Evolutionary conservation across 768 basidiomycete species (phyloP), one percentile per base, ranked within the genome.

Genomic region (Suillus discolor): DNA sequence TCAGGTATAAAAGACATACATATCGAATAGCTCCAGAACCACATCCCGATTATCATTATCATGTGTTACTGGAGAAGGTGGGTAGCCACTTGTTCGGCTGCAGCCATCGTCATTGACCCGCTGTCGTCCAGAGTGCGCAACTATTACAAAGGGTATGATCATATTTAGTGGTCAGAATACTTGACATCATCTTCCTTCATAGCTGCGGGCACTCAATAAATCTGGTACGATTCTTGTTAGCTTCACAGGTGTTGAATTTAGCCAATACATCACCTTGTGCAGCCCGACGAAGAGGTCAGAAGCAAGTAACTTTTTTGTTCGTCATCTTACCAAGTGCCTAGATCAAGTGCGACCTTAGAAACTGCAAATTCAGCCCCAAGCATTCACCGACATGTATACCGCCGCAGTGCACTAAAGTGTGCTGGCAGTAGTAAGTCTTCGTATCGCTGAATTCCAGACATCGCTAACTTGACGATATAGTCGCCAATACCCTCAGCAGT

Each of bases 351-450:
- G 82, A 85, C 69, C 77, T 85, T 63, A 77, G 77, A 47, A 83
- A 77, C 66, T 90, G 89, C 79, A 88, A 83, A 77, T 89, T 90
- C 71, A 90, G 89, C 70, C 82, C 83, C 8, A 77, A 70, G 41
- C 89, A 90, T 73, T 79, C 88, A 44, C 71, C 60, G 49, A 72
- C 77, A 44, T 90, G 89, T 73, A 63, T 70, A 57, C 81, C 84
- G 4, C 85, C 86, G 42, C 68, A 75, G 53, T 90, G 89, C 71
- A 80, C 76, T 67, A 74, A 82, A 67, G 82, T 81, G 64, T 90
- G 89, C 74, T 89, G 89, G 87, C 89, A 90, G 75, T 89, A 90
- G 89, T 90, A 75, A 70, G 89, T 79, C 18, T 25, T 34, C 25
- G 15, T 25, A 45, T 62, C 57, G 36, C 20, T 62, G 44, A 31